phyloP scores from a whole-genome alignment of 306 rosid genomes.

The Sesbania bispinosa region DNA sequence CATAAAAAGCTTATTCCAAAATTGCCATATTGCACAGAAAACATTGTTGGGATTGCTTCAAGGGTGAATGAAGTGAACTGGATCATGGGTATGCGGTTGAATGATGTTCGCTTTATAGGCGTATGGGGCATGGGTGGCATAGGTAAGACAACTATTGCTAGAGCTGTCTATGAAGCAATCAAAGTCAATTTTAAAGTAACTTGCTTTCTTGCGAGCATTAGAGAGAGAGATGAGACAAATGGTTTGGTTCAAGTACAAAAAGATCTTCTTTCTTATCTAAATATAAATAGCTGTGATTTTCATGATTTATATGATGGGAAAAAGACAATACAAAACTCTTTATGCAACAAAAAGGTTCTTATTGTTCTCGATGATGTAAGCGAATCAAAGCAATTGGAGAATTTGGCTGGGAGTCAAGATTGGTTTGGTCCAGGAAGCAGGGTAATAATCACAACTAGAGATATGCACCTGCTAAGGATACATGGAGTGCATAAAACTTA shows the following conservation, averaged over 20 bases:
- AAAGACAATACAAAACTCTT: conserved; percentile 9
- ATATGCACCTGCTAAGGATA: conserved; percentile 16
- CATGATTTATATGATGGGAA: conserved; percentile 14
- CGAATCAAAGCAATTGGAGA: conserved; percentile 29
- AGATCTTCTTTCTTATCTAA: conserved; percentile 22
- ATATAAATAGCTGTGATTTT: background rate
- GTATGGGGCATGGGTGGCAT: conserved; percentile 41
- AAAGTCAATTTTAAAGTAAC: background rate
- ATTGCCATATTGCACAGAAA: background rate
- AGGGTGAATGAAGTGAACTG: conserved; percentile 4
- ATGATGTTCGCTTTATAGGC: conserved; percentile 36
- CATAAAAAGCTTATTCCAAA: conserved; percentile 9
- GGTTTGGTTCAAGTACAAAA: conserved; percentile 22
- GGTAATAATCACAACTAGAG: conserved; percentile 33
- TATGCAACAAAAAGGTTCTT: conserved; percentile 21
- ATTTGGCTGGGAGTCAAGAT: conserved; percentile 16
- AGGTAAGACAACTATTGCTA: conserved; percentile 36
- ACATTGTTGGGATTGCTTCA: conserved; percentile 35
- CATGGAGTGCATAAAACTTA: conserved; percentile 15
- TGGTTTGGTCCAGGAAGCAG: conserved; percentile 48
- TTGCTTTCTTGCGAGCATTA: conserved; percentile 33
- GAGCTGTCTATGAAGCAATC: conserved; percentile 21
- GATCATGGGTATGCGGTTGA: background rate
- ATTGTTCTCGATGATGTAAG: conserved; percentile 42
- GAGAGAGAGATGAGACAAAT: conserved; percentile 15